These are phyloP conservation scores for Podospora tetraspora DNA, from an alignment of 495 filamentous ascomycete species.

Conservation along the genomic window DNA sequence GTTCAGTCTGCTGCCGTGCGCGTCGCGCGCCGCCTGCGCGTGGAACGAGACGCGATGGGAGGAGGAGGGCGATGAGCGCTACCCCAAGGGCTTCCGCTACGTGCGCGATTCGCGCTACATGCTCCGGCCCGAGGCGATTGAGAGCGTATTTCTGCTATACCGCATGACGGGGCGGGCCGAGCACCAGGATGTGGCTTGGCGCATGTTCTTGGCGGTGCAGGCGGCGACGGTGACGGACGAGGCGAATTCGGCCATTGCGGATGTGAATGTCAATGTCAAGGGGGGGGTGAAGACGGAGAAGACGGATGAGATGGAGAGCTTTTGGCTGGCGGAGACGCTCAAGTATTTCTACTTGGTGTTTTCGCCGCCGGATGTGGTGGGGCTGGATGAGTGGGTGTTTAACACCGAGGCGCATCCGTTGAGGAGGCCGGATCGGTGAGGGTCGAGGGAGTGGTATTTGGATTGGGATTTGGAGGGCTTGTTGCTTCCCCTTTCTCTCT, in stretches of 20 bases:
- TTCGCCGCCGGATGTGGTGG: slow-evolving; percentile 62
- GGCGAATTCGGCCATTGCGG: slow-evolving; percentile 44
- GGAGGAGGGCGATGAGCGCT: slow-evolving; percentile 32
- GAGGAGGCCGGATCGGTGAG: background rate
- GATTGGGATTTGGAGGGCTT: too few relatives aligned
- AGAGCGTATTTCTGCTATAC: slow-evolving; percentile 64
- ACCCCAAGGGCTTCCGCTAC: slow-evolving; percentile 59
- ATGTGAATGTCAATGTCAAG: slow-evolving; percentile 28
- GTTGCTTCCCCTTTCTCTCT: background rate
- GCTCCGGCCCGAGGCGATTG: slow-evolving; percentile 62
- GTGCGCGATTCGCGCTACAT: slow-evolving; percentile 59
- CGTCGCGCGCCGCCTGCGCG: slow-evolving; percentile 25
- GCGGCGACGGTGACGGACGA: slow-evolving; percentile 41
- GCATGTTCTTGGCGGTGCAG: slow-evolving; percentile 50
- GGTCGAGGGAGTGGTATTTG: background rate
- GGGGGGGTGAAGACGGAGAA: slow-evolving; percentile 21
- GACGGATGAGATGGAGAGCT: slow-evolving; percentile 45
- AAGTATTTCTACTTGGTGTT: slow-evolving; percentile 72
- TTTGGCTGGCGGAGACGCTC: slow-evolving; percentile 45
- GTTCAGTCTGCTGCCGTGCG: slow-evolving; percentile 57
- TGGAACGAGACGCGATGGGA: slow-evolving; percentile 36
- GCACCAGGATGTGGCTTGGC: slow-evolving; percentile 51
- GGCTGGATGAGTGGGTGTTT: slow-evolving; percentile 68
- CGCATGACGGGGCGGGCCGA: slow-evolving; percentile 50
- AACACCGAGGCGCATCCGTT: slow-evolving; percentile 85